Percentiles rank a stretch among this genome's conserved stretches.
phyloP scores from a whole-genome alignment of 2,329 filamentous ascomycete species.

The Cladophialophora psammophila region DNA sequence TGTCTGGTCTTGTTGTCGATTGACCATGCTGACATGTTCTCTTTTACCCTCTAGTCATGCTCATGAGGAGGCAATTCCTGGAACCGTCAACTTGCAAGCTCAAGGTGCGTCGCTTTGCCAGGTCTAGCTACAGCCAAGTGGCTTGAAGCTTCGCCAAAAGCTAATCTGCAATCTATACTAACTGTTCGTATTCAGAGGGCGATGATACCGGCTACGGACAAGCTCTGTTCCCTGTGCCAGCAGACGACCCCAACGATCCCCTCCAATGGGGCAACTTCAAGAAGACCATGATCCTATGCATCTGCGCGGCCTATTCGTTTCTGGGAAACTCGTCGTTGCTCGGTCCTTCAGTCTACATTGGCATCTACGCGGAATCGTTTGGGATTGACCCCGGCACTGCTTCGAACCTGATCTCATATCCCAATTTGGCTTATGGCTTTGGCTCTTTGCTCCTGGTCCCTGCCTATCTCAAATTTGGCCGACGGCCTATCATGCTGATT shows the following conservation, averaged over 20 bases:
- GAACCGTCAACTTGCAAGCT: constrained; percentile 62
- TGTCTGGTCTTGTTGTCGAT: background rate
- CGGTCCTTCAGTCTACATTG: constrained; percentile 66
- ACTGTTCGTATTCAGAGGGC: constrained; percentile 52
- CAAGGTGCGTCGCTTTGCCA: constrained; percentile 40
- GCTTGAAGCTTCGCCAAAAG: constrained; percentile 1
- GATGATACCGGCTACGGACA: constrained; percentile 67
- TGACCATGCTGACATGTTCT: constrained; percentile 2
- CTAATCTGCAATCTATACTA: constrained; percentile 3
- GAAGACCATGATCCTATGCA: constrained; percentile 64
- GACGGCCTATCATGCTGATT: constrained; percentile 53
- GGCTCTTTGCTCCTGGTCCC: constrained; percentile 65
- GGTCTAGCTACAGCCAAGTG: background rate
- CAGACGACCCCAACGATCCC: constrained; percentile 68
- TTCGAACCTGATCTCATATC: constrained; percentile 65
- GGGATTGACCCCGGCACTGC: constrained; percentile 59
- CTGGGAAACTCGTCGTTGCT: constrained; percentile 64
- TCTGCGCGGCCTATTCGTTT: constrained; percentile 65
- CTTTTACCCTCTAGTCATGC: constrained; percentile 55
- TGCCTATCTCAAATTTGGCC: constrained; percentile 61
- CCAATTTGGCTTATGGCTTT: constrained; percentile 67
- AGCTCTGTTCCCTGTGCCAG: constrained; percentile 67
- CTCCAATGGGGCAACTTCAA: constrained; percentile 64
- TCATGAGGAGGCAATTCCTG: constrained; percentile 63
- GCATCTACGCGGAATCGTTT: constrained; percentile 62